Evolutionary conservation across 73 alveolate species (phyloP), one percentile per base, ranked within the genome.

Genomic region (Paramecium pentaurelia): DNA sequence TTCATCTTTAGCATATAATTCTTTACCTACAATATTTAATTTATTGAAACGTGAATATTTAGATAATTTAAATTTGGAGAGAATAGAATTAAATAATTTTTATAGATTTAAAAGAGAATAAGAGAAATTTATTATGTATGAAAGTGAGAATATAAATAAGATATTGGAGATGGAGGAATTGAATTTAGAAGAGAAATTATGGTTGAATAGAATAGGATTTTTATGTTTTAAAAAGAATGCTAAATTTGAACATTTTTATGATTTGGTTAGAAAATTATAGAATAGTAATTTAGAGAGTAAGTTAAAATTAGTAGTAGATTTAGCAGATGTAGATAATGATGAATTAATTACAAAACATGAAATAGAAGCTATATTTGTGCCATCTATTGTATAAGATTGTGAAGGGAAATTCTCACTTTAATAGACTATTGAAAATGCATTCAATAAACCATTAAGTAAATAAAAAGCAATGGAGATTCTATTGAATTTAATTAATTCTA

Each of bases 131-230:
- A 44, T 45, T 7, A 12, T 71, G 16, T 70, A 64, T 27, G 87
- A 87, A 60, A 34, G 77, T 18, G 68, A 77, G n/a, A 38, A 25
- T 11, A 64, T 87, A 10, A 73, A 45, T 18, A 38, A 58, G 6
- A 70, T 89, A 6, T 25, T 89, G 47, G 75, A 64, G 18, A 71
- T 68, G 83, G 91, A 71, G 30, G 83, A 89, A 8, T 71, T 89
- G 20, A 70, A 51, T 71, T 58, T 89, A 20, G 94, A 89, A 47
- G 94, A 89, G 14, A 89, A 71, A n/a, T 8, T 89, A 27, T 89
- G 86, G 80, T 71, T 89, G 77, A 89, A 89, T 89, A 70, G 94
- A 71, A 71, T 89, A 3, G 90, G 86, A 25, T 89, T 28, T 44
- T 60, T 89, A 38, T 47, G 80, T n/a, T 71, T 71, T 71, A 89